Percentiles rank a stretch among this genome's conserved stretches.
Evolutionary conservation across 495 filamentous ascomycete genomes (phyloP).

Genomic region (Xylona heveae): DNA sequence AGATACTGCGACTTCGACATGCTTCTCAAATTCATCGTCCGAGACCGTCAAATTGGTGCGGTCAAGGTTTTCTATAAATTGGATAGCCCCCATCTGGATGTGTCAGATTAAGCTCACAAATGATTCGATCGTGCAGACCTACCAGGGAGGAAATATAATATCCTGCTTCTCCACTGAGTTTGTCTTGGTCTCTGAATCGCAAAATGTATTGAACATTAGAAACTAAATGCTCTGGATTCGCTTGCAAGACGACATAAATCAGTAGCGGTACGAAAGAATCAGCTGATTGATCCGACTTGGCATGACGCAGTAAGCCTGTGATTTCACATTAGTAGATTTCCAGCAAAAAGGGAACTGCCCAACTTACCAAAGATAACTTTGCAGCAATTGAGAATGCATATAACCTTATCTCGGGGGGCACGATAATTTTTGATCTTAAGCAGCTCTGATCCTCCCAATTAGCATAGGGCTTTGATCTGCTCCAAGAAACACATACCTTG

Average conservation of each 20-base stretch:
- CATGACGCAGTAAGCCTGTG: constrained; percentile 68
- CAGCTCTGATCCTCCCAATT: constrained; percentile 37
- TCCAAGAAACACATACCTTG: constrained; percentile 34
- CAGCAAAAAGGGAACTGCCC: not conserved
- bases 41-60: constrained; percentile 81
- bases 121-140: constrained; percentile 10
- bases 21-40: constrained; percentile 84
- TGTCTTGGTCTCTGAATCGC: constrained; percentile 92
- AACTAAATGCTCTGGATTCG: constrained; percentile 84
- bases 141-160: constrained; percentile 97
- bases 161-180: constrained; percentile 84
- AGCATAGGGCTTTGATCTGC: constrained; percentile 13
- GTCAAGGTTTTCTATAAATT: constrained; percentile 93
- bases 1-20: constrained; percentile 91
- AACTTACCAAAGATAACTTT: constrained; percentile 90
- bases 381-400: constrained; percentile 95
- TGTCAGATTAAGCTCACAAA: constrained; percentile 6
- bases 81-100: constrained; percentile 69
- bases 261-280: constrained; percentile 91
- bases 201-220: constrained; percentile 98
- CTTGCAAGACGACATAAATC: constrained; percentile 87
- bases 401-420: constrained; percentile 91
- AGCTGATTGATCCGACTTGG: constrained; percentile 81
- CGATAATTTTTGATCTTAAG: constrained; percentile 91
- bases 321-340: not conserved